Evolutionary conservation across 106 monocot species (phyloP).

Genomic region (Dioscorea zingiberensis): DNA sequence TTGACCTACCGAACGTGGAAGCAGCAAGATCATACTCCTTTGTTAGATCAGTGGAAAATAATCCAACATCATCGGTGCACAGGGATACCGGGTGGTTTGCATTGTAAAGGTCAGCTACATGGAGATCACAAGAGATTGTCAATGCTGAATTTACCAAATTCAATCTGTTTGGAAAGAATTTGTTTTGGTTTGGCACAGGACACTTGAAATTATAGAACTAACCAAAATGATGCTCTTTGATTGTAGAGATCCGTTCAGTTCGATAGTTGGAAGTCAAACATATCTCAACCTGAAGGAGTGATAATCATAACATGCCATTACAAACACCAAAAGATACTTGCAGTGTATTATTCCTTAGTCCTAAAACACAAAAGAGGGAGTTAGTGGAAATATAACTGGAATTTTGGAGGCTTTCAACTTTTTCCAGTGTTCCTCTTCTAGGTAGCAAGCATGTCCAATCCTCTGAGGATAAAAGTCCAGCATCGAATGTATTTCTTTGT

Average conservation of each 20-base stretch:
- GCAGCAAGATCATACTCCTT: conserved; percentile 80
- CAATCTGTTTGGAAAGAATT: too few relatives aligned
- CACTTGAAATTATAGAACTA: conserved; percentile 2
- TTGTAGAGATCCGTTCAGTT: conserved; percentile 53
- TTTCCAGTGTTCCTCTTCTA: conserved; percentile 68
- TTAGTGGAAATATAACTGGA: conserved; percentile 35
- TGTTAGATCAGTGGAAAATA: conserved; percentile 82
- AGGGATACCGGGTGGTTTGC: conserved; percentile 68
- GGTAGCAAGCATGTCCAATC: conserved; percentile 88
- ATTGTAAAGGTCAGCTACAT: conserved; percentile 80
- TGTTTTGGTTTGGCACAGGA: background rate
- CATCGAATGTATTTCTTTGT: conserved; percentile 79
- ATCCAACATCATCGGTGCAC: conserved; percentile 88
- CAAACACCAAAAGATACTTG: too few relatives aligned
- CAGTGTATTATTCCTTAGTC: background rate
- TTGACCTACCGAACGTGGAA: conserved; percentile 60
- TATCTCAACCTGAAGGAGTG: conserved; percentile 65
- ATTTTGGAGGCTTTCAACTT: conserved; percentile 57
- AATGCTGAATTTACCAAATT: too few relatives aligned
- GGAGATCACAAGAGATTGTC: too few relatives aligned
- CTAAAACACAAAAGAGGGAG: background rate
- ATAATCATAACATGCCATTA: too few relatives aligned
- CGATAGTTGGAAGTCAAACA: conserved; percentile 87
- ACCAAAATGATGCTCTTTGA: conserved; percentile 91
- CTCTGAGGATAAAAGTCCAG: conserved; percentile 72